phyloP scores from a whole-genome alignment of 768 basidiomycete genomes.

The Botryobasidium botryosum region DNA sequence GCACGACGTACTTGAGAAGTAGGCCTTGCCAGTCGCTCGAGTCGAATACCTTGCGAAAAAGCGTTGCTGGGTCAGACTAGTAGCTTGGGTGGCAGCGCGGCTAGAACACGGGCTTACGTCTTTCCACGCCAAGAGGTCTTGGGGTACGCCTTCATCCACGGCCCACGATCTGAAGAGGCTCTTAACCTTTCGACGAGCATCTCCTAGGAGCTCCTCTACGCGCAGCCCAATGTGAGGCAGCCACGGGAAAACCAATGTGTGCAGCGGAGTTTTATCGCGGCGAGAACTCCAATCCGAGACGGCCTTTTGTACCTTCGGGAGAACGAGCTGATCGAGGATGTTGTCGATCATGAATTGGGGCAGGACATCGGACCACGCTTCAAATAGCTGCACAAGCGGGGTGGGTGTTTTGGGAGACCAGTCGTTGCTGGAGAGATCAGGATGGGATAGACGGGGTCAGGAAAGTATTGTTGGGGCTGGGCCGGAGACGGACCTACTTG shows the following conservation, averaged over 20 bases:
- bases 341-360: conserved; percentile 90
- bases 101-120: conserved; percentile 34
- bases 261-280: conserved; percentile 38
- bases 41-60: conserved; percentile 43
- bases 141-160: conserved; percentile 50
- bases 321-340: conserved; percentile 83
- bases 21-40: conserved; percentile 77
- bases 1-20: conserved; percentile 79
- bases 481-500: conserved; percentile 33
- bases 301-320: conserved; percentile 80
- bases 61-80: background rate
- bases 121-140: conserved; percentile 67
- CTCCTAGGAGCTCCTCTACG: conserved; percentile 69
- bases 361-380: conserved; percentile 73
- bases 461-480: background rate
- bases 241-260: conserved; percentile 88
- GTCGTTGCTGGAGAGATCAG: conserved; percentile 56
- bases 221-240: conserved; percentile 72
- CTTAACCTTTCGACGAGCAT: conserved; percentile 76
- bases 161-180: conserved; percentile 60
- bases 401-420: conserved; percentile 64
- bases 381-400: conserved; percentile 67
- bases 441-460: background rate
- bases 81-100: background rate
- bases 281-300: conserved; percentile 70